Evolutionary conservation across 140 eudicot genomes (phyloP).

Genomic region (Stevia rebaudiana): DNA sequence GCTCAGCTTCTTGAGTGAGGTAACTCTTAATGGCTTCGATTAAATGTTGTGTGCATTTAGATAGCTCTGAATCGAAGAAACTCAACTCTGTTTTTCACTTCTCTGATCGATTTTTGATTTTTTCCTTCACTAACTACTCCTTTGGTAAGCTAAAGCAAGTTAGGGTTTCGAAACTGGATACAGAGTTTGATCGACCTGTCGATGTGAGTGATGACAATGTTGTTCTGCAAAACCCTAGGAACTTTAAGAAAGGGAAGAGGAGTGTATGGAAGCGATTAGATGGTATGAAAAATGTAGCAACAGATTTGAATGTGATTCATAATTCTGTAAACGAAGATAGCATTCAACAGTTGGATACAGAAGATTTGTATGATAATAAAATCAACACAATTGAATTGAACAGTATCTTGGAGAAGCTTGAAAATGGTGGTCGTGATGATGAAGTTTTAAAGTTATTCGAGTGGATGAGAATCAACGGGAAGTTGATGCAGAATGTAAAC

Average conservation of each 20-base stretch:
- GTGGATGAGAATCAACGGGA: conserved; percentile 73
- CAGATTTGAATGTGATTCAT: conserved; percentile 14
- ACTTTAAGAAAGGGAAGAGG: conserved; percentile 32
- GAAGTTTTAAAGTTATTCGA: conserved; percentile 49
- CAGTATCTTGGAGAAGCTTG: conserved; percentile 45
- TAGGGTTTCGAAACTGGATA: conserved; percentile 53
- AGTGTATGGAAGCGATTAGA: conserved; percentile 55
- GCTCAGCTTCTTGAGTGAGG: conserved; percentile 11
- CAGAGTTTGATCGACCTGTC: conserved; percentile 36
- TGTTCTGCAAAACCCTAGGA: conserved; percentile 25
- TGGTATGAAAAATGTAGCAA: conserved; percentile 27
- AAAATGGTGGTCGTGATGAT: conserved; percentile 42
- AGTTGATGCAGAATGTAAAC: conserved; percentile 50
- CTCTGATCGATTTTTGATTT: conserved; percentile 18
- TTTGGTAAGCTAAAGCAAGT: conserved; percentile 30
- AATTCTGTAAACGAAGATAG: conserved; percentile 1
- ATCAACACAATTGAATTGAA: conserved; percentile 32
- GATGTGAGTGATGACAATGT: conserved; percentile 21
- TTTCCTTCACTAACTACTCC: conserved; percentile 35
- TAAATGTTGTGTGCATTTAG: conserved; percentile 30
- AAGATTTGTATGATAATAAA: not conserved
- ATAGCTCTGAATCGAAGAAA: conserved; percentile 33
- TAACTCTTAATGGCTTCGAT: conserved; percentile 20
- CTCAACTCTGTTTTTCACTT: conserved; percentile 29
- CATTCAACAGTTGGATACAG: not conserved